Evolutionary conservation across 2,329 filamentous ascomycete species (phyloP).

Genomic region (Fusarium verticillioides): DNA sequence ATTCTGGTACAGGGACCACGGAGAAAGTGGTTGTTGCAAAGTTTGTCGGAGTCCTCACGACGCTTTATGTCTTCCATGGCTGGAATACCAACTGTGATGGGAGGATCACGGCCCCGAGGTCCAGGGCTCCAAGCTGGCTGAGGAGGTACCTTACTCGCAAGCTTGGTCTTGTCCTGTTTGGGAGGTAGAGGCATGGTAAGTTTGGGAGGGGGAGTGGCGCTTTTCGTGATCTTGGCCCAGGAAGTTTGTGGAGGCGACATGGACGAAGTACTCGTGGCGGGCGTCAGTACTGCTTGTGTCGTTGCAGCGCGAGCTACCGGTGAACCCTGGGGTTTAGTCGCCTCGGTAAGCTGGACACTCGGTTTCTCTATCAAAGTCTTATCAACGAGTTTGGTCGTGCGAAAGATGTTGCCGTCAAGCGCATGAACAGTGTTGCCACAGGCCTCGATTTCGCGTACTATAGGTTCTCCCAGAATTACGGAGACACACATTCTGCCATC

Average conservation of each 20-base stretch:
- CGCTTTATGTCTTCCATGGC: slow-evolving; percentile 67
- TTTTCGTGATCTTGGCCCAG: slow-evolving; percentile 54
- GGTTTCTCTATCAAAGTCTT: slow-evolving; percentile 28
- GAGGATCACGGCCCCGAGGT: slow-evolving; percentile 64
- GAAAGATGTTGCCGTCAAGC: slow-evolving; percentile 62
- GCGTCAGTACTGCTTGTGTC: slow-evolving; percentile 35
- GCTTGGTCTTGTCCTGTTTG: slow-evolving; percentile 42
- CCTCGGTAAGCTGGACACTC: not conserved
- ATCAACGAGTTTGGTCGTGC: slow-evolving; percentile 62
- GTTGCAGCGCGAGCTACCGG: slow-evolving; percentile 18
- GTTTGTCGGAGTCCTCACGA: slow-evolving; percentile 64
- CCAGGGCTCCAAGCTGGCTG: slow-evolving; percentile 62
- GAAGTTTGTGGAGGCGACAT: slow-evolving; percentile 39
- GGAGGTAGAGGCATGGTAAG: slow-evolving; percentile 54
- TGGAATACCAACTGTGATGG: slow-evolving; percentile 59
- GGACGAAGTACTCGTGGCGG: slow-evolving; percentile 42
- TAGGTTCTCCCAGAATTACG: slow-evolving; percentile 65
- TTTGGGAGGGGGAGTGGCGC: slow-evolving; percentile 54
- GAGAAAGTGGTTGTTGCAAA: slow-evolving; percentile 72
- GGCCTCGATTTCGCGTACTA: slow-evolving; percentile 60
- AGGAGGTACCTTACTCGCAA: slow-evolving; percentile 33
- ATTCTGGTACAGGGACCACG: slow-evolving; percentile 66
- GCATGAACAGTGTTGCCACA: slow-evolving; percentile 60
- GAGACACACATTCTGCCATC: slow-evolving; percentile 57
- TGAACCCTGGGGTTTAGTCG: slow-evolving; percentile 11